These are phyloP conservation scores for Trifolium repens DNA, from an alignment of 306 rosid species.

Conservation along the genomic window DNA sequence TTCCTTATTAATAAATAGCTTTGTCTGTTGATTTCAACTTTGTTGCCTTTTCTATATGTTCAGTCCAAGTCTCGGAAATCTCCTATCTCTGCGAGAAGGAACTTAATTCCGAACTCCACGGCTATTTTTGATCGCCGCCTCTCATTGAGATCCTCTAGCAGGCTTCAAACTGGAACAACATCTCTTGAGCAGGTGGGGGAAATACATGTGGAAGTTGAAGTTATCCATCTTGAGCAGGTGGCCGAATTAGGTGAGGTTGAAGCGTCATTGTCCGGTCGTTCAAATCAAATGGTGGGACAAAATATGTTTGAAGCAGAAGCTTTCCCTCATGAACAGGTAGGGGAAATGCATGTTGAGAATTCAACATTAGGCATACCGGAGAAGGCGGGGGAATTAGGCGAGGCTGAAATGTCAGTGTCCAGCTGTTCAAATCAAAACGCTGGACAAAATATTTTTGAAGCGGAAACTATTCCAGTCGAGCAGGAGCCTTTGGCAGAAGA, in stretches of 20 bases:
- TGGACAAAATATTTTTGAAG: background rate
- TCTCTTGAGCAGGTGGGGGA: background rate
- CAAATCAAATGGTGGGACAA: too few relatives aligned
- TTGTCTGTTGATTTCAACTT: too few relatives aligned
- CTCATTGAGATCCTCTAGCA: background rate
- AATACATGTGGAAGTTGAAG: too few relatives aligned
- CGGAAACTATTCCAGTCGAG: too few relatives aligned
- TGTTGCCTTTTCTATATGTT: background rate
- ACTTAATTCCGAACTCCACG: background rate
- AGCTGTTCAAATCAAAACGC: slow-evolving; percentile 7
- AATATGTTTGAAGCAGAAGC: background rate
- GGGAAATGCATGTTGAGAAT: background rate
- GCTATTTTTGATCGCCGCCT: background rate
- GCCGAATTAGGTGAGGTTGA: too few relatives aligned
- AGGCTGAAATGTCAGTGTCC: slow-evolving; percentile 2
- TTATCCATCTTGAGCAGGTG: too few relatives aligned
- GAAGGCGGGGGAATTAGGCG: background rate
- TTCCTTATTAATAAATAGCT: too few relatives aligned
- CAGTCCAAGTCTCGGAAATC: background rate
- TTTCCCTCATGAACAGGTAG: background rate
- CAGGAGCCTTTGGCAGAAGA: too few relatives aligned
- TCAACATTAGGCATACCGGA: background rate
- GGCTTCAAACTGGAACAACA: background rate
- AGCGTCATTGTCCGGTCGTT: too few relatives aligned
- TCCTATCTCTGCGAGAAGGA: too few relatives aligned